These are phyloP conservation scores for Gilbertella persicaria DNA, from an alignment of 371 early-diverging fungal species.

Conservation along the genomic window DNA sequence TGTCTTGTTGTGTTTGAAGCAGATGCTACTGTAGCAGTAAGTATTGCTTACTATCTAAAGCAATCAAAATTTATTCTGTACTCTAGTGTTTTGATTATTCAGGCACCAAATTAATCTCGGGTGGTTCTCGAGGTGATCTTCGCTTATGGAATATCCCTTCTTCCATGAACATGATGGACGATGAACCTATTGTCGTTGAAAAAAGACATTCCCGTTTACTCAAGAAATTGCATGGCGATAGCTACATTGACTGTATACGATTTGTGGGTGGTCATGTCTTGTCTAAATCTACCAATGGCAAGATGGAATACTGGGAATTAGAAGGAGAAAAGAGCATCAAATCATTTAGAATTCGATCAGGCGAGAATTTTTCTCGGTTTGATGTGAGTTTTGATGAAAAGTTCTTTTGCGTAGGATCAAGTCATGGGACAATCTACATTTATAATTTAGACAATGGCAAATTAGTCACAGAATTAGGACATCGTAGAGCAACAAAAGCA, in stretches of 20 bases:
- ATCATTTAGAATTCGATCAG: constrained; percentile 40
- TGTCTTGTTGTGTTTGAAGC: constrained; percentile 64
- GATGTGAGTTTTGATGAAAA: constrained; percentile 64
- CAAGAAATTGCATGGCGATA: constrained; percentile 46
- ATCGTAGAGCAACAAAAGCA: constrained; percentile 78
- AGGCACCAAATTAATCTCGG: constrained; percentile 60
- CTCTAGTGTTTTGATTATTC: constrained; percentile 63
- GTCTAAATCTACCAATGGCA: constrained; percentile 75
- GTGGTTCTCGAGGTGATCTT: constrained; percentile 57
- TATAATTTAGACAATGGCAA: constrained; percentile 70
- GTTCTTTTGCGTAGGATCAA: constrained; percentile 76
- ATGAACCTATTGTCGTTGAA: constrained; percentile 33
- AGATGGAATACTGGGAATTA: constrained; percentile 74
- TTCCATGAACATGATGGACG: constrained; percentile 11
- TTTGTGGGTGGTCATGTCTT: constrained; percentile 67
- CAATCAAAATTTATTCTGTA: neutral
- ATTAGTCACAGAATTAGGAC: constrained; percentile 64
- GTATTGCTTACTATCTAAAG: constrained; percentile 7
- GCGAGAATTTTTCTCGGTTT: constrained; percentile 47
- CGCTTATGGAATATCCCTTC: constrained; percentile 61
- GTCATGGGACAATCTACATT: constrained; percentile 68
- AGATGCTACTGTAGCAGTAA: constrained; percentile 65
- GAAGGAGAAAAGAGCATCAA: constrained; percentile 40
- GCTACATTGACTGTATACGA: constrained; percentile 64
- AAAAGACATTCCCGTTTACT: constrained; percentile 37